Evolutionary conservation across 495 filamentous ascomycete genomes (phyloP).

Genomic region (Daldinia grandis): DNA sequence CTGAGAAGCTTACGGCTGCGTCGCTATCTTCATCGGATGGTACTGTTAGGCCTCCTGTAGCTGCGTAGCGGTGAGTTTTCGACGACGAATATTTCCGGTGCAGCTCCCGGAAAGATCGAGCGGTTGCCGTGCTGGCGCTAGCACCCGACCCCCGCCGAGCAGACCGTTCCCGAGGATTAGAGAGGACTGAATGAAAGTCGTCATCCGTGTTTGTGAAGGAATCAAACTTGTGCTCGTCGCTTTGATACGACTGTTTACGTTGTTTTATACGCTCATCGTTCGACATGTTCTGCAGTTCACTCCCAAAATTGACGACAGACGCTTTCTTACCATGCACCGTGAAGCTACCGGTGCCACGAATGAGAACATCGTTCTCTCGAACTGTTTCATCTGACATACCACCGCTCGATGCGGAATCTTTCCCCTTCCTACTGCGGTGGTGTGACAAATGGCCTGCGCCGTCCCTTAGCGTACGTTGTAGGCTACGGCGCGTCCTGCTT

Average conservation of each 20-base stretch:
- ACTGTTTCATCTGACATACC: slow-evolving; percentile 67
- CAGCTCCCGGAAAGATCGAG: slow-evolving; percentile 62
- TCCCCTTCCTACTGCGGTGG: slow-evolving; percentile 77
- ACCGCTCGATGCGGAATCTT: slow-evolving; percentile 72
- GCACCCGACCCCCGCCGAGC: slow-evolving; percentile 61
- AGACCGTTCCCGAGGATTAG: slow-evolving; percentile 44
- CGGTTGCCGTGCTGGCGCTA: slow-evolving; percentile 65
- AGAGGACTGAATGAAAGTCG: slow-evolving; percentile 50
- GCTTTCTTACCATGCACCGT: slow-evolving; percentile 98
- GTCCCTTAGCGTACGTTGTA: slow-evolving; percentile 94
- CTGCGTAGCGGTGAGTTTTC: slow-evolving; percentile 44
- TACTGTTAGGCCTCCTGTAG: slow-evolving; percentile 47
- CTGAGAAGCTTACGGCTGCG: slow-evolving; percentile 63
- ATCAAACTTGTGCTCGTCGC: slow-evolving; percentile 45
- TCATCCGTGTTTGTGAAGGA: slow-evolving; percentile 43
- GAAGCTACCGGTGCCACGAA: slow-evolving; percentile 84
- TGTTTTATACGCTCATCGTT: slow-evolving; percentile 75
- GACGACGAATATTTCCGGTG: slow-evolving; percentile 61
- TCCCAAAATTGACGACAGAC: slow-evolving; percentile 91
- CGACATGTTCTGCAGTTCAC: slow-evolving; percentile 82
- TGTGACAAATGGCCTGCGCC: slow-evolving; percentile 70
- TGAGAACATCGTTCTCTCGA: slow-evolving; percentile 71
- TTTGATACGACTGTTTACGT: slow-evolving; percentile 47
- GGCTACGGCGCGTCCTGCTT: slow-evolving; percentile 79
- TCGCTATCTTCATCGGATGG: slow-evolving; percentile 65